Conservation (phyloP, 345 rosid species). For the Laguncularia racemosa region DNA sequence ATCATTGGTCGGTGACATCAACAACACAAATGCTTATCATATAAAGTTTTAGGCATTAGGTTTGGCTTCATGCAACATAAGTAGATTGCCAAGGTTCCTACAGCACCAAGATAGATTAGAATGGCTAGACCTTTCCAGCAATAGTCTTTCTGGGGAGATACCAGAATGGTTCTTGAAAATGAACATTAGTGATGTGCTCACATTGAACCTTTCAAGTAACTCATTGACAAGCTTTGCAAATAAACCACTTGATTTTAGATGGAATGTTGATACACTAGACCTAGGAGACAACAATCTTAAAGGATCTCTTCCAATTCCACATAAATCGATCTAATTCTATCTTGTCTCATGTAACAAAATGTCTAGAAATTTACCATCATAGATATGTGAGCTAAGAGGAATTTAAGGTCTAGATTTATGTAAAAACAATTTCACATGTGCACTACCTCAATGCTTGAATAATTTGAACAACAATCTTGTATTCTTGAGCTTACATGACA, state of each 20-base stretch:
- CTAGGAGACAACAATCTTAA: constrained; percentile 4
- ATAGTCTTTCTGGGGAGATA: constrained; percentile 2
- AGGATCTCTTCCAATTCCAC: constrained; percentile 8
- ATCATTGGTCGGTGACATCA: neutral
- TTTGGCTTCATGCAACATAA: constrained; percentile 11
- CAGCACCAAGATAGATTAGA: neutral
- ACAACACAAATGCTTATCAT: neutral
- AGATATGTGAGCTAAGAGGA: neutral
- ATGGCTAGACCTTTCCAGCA: constrained; percentile 3
- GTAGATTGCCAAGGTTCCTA: constrained; percentile 2
- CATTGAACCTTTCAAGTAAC: too few species aligned
- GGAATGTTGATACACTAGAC: neutral
- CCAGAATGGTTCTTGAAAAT: too few species aligned
- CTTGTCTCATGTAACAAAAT: neutral
- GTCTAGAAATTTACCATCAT: neutral
- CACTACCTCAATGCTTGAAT: neutral
- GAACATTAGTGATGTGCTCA: too few species aligned
- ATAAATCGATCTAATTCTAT: neutral
- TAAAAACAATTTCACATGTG: neutral
- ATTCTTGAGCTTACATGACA: neutral
- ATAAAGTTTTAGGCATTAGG: neutral
- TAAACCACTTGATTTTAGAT: neutral
- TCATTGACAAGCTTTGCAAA: too few species aligned
- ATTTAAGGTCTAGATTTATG: constrained; percentile 2
- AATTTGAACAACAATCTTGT: neutral